A percentile compares a stretch with the other conserved stretches of the same genome.
Evolutionary conservation across 2,329 filamentous ascomycete species (phyloP).

Genomic region (Alternaria brassicae): DNA sequence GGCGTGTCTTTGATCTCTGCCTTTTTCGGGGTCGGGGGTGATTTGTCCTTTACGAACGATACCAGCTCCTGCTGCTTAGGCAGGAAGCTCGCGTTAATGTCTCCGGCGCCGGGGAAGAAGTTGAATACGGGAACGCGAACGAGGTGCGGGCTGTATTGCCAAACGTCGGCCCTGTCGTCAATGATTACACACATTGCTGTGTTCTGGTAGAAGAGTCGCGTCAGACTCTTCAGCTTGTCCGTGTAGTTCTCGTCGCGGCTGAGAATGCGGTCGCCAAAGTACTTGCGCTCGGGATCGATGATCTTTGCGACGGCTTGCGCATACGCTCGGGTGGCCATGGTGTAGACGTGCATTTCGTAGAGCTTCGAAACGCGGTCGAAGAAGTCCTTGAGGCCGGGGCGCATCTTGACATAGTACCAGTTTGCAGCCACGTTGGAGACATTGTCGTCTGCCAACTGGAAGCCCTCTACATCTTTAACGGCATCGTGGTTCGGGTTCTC

Average conservation of each 20-base stretch:
- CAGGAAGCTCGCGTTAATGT: slow-evolving; percentile 97
- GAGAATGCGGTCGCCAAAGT: slow-evolving; percentile 94
- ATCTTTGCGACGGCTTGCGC: slow-evolving; percentile 90
- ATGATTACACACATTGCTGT: slow-evolving; percentile 99
- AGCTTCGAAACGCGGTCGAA: slow-evolving; percentile 76
- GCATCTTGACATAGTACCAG: slow-evolving; percentile 98
- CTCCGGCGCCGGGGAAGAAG: slow-evolving; percentile 97
- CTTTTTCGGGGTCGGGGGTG: slow-evolving; percentile 24
- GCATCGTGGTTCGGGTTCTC: slow-evolving; percentile 90
- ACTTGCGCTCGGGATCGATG: slow-evolving; percentile 85
- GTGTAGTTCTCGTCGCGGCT: slow-evolving; percentile 97
- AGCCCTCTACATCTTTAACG: slow-evolving; percentile 85
- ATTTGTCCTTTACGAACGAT: slow-evolving; percentile 32
- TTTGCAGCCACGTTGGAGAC: slow-evolving; percentile 47
- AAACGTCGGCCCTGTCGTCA: slow-evolving; percentile 94
- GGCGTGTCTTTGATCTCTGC: slow-evolving; percentile 24
- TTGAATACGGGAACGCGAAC: slow-evolving; percentile 96
- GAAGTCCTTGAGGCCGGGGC: slow-evolving; percentile 84
- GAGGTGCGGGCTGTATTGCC: slow-evolving; percentile 90
- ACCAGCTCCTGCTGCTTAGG: slow-evolving; percentile 69
- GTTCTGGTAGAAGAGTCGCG: slow-evolving; percentile 91
- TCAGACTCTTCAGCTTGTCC: slow-evolving; percentile 86
- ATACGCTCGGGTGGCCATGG: slow-evolving; percentile 98
- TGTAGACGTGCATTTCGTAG: slow-evolving; percentile 98
- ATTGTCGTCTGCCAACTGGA: slow-evolving; percentile 84